A percentile compares a stretch with the other conserved stretches of the same genome.
Evolutionary conservation across 2,329 filamentous ascomycete species (phyloP).

Genomic region (Talaromyces sp.): DNA sequence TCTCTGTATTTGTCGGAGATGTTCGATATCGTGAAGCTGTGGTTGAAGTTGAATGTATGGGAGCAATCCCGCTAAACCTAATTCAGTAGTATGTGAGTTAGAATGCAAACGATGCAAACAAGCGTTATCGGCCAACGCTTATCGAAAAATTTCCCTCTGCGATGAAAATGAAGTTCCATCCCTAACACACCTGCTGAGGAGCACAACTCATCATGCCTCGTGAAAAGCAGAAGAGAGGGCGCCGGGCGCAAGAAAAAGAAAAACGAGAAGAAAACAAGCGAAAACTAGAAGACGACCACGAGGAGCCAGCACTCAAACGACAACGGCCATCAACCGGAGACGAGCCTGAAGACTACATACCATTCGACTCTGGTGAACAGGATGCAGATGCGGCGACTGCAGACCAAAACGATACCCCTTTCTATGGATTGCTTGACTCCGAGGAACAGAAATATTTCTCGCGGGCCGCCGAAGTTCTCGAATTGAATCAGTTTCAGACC

Average conservation of each 20-base stretch:
- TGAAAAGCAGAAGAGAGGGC: slow-evolving; percentile 45
- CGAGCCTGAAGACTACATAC: slow-evolving; percentile 31
- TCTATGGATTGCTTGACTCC: slow-evolving; percentile 88
- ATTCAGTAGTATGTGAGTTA: not conserved
- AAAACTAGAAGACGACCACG: slow-evolving; percentile 29
- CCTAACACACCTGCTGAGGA: not conserved
- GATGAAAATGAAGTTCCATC: slow-evolving; percentile 1
- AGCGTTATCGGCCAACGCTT: slow-evolving; percentile 26
- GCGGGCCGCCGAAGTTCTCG: slow-evolving; percentile 80
- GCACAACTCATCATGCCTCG: slow-evolving; percentile 36
- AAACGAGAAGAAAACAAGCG: slow-evolving; percentile 34
- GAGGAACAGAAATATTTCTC: slow-evolving; percentile 96
- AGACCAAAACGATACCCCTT: slow-evolving; percentile 57
- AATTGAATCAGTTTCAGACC: slow-evolving; percentile 78
- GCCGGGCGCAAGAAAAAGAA: slow-evolving; percentile 40
- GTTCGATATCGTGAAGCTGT: too few relatives aligned
- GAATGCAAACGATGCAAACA: slow-evolving; percentile 26
- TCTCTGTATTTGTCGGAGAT: not conserved
- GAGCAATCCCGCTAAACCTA: not conserved
- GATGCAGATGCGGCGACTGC: slow-evolving; percentile 20
- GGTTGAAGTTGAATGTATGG: too few relatives aligned
- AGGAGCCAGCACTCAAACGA: slow-evolving; percentile 33
- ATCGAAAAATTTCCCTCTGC: slow-evolving; percentile 26
- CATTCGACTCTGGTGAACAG: slow-evolving; percentile 26
- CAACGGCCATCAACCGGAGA: slow-evolving; percentile 28